Evolutionary conservation across 176 grass and related monocot species (phyloP).

Genomic region (maize (Zea mays)): Zm-B73-REFERENCE-NAM-5.0 NC_050102.1:151359501-151360000

Average conservation of each 20-base stretch:
- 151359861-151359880: slow-evolving; percentile 30
- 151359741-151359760: slow-evolving; percentile 7
- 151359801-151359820: slow-evolving; percentile 36
- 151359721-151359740: slow-evolving; percentile 18
- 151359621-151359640: not conserved
- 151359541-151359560: slow-evolving; percentile 47
- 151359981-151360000: slow-evolving; percentile 6
- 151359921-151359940: slow-evolving; percentile 4
- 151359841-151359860: slow-evolving; percentile 41
- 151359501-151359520: slow-evolving; percentile 8
- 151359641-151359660: not conserved
- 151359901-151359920: slow-evolving; percentile 59
- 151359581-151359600: not conserved
- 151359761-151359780: slow-evolving; percentile 22
- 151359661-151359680: not conserved
- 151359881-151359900: slow-evolving; percentile 29
- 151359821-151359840: slow-evolving; percentile 51
- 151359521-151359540: not conserved
- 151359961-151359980: slow-evolving; percentile 5
- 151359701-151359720: not conserved
- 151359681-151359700: not conserved
- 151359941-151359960: slow-evolving; percentile 18
- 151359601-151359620: not conserved
- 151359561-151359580: slow-evolving; percentile 47
- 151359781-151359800: slow-evolving; percentile 25